These are phyloP conservation scores for Henckelia pumila DNA, from an alignment of 257 asterid species.

Conservation along the genomic window DNA sequence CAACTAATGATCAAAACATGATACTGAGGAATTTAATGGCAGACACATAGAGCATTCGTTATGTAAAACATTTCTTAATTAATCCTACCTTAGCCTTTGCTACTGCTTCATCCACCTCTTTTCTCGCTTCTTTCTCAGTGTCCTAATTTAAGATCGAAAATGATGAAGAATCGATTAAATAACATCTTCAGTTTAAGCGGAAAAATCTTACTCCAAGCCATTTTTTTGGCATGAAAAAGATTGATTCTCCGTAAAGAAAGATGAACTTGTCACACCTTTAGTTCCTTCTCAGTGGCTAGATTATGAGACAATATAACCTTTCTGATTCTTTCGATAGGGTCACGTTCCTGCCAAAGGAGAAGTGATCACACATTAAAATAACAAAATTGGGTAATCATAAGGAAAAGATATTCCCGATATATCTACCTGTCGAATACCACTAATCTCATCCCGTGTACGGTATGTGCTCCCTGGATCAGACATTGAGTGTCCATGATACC, in stretches of 20 bases:
- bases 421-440: constrained; percentile 84
- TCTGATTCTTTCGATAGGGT: constrained; percentile 90
- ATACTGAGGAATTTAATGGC: background rate
- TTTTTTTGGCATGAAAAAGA: no score
- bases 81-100: constrained; percentile 86
- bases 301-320: constrained; percentile 79
- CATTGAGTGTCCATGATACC: constrained; percentile 98
- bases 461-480: constrained; percentile 99
- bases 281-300: constrained; percentile 79
- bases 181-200: constrained; percentile 6
- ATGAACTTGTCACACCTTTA: constrained; percentile 51
- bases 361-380: background rate
- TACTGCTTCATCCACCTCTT: constrained; percentile 90
- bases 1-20: background rate
- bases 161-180: background rate
- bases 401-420: constrained; percentile 12
- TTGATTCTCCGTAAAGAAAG: background rate
- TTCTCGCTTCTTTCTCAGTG: constrained; percentile 75
- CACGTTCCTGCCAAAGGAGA: constrained; percentile 71
- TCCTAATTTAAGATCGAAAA: constrained; percentile 55
- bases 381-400: constrained; percentile 3
- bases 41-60: no score
- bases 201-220: background rate
- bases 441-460: constrained; percentile 93
- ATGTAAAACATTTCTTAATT: constrained; percentile 16